Evolutionary conservation across 1,284 basidiomycete genomes (phyloP).

Genomic region (Cutaneotrichosporon cutaneum): DNA sequence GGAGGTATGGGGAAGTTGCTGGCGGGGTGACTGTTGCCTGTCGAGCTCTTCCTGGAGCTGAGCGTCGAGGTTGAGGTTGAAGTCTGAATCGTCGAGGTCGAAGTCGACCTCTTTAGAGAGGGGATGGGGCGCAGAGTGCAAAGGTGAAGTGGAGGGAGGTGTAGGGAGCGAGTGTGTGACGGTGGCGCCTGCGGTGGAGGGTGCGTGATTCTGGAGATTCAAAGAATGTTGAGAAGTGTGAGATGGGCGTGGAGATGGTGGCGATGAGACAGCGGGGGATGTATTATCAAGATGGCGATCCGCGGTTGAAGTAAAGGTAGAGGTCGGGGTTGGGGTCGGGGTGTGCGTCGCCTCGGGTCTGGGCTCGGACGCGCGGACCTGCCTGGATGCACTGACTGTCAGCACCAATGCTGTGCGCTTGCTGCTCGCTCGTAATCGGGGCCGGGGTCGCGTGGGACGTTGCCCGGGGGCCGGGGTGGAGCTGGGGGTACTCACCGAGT

Average conservation of each 20-base stretch:
- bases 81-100: slow-evolving; percentile 1
- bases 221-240: not conserved
- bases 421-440: not conserved
- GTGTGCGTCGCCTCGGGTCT: not conserved
- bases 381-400: not conserved
- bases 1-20: not conserved
- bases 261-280: not conserved
- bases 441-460: not conserved
- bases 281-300: not conserved
- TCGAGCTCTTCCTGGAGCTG: slow-evolving; percentile 1
- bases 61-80: slow-evolving; percentile 4
- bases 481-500: not conserved
- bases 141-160: not conserved
- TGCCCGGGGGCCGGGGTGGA: not conserved
- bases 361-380: slow-evolving; percentile 1
- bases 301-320: not conserved
- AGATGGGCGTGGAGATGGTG: not conserved
- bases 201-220: not conserved
- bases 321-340: not conserved
- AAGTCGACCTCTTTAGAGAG: not conserved
- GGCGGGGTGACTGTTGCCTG: not conserved
- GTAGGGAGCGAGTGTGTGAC: not conserved
- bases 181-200: not conserved
- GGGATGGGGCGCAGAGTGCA: not conserved
- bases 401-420: not conserved